Base-by-base conservation (phyloP, 2,329 filamentous ascomycete genomes). In the Ilyonectria mors-panacis region DNA sequence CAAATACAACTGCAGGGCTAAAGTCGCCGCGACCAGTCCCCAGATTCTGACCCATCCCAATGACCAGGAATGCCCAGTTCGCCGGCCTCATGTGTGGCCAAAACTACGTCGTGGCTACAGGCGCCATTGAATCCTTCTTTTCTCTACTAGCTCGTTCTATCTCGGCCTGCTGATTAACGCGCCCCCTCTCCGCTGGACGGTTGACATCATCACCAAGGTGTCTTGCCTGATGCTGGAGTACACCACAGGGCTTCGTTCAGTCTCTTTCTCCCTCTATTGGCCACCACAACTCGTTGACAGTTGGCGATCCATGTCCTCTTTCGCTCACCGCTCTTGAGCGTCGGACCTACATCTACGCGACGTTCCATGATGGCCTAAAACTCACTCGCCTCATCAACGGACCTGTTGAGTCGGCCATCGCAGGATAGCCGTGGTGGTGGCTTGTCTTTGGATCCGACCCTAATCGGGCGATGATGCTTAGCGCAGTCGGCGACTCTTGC, bases 261-360 rank as follows among this genome's bases (percentile, higher is more conserved):
- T 44, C 30, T 48, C 28, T 51, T 42, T 42, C 51, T 66, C 63
- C 37, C 21, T 66, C 33, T 10, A 59, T 60, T 61, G 42, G 44
- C 30, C 58, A 70, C 67, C 61, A 60, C 67, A 66, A 39, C 65
- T 55, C 21, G 21, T 68, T 68, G 59, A 72, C 67, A 72, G 62
- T 61, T 60, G 71, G 71, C 66, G 59, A 68, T 74, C 63, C 30
- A 65, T 73, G 30, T 63, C 61, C 55, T 63, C 56, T 65, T n/a
- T 62, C 50, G 62, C 73, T 75, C 73, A 75, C 73, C 73, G 73
- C 73, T 71, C 60, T 55, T 37, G 35, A 26, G 30, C n/a, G n/a
- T 45, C 56, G 6, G 54, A 19, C 45, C 54, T 61, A 47, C 62
- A 57, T 70, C 60, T 64, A 59, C 58, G 30, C 54, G 23, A 59